Evolutionary conservation across 495 filamentous ascomycete genomes (phyloP), one percentile per base, ranked within the genome.

Genomic region (Stereocaulon alpinum): DNA sequence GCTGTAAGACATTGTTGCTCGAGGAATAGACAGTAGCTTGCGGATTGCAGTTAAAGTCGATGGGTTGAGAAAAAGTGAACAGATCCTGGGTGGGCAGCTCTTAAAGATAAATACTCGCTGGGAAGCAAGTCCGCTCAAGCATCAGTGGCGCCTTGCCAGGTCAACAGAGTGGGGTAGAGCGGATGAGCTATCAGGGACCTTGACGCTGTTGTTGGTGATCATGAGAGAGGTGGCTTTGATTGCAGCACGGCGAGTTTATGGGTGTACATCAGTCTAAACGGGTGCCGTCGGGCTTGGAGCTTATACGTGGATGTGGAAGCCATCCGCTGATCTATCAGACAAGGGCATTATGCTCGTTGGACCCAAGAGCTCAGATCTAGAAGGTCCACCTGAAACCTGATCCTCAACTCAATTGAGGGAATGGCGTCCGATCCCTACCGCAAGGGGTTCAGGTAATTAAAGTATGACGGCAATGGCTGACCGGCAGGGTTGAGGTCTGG

Each of bases 161-260:
- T 30, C 12, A 22, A 40, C 12, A 54, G n/a, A 54, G n/a, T 34
- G 24, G 40, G 58, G 6, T 45, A 32, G n/a, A 43, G 6, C 27
- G 17, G 18, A 29, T 47, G 41, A 47, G 30, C 3, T 45, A 45
- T 40, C 12, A 40, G 18, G 32, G 34, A 29, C 20, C 34, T 51
- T 15, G 40, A 30, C 12, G 37, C 24, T 17, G 20, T 32, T 11
- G 6, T 51, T 32, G 37, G 40, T 20, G 2, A 51, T 45, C 14
- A 60, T 55, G 58, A 60, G 43, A 49, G 29, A 44, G 32, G 50
- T 60, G 58, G 58, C 58, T 53, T 44, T 34, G 27, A 42, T 24
- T 17, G 27, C 12, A 30, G 45, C 40, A 55, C 41, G 40, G 40
- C 48, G 40, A 24, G 5, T 32, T n/a, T 22, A 41, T 7, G 7